Evolutionary conservation across 2,329 filamentous ascomycete genomes (phyloP).

Genomic region (Shiraia bambusicola): DNA sequence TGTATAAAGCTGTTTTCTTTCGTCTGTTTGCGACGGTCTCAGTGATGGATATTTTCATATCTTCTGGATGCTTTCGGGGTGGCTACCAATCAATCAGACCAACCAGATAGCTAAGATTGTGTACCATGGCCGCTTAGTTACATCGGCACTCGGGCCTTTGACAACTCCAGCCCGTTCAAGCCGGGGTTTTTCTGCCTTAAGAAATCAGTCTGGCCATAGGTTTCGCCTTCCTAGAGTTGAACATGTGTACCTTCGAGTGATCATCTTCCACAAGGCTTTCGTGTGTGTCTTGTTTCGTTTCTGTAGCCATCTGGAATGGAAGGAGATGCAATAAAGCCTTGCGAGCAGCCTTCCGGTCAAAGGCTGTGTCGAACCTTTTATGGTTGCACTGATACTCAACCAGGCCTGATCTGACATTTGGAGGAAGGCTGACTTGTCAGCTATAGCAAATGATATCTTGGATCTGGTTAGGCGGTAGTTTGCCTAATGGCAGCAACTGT

Average conservation of each 20-base stretch:
- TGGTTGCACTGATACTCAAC: neutral
- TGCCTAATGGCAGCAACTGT: constrained; percentile 1
- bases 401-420: neutral
- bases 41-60: neutral
- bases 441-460: neutral
- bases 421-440: neutral
- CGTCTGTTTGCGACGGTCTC: neutral
- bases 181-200: no score
- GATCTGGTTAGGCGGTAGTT: constrained; percentile 1
- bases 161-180: neutral
- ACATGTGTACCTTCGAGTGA: no score
- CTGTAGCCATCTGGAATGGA: no score
- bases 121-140: neutral
- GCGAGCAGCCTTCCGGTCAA: no score
- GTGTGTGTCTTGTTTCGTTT: no score
- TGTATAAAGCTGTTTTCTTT: neutral
- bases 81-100: neutral
- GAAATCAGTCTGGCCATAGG: no score
- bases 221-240: no score
- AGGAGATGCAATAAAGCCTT: no score
- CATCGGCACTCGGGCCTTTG: neutral
- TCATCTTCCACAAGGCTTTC: no score
- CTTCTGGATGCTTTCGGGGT: neutral
- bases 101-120: neutral
- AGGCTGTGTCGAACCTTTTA: no score